Evolutionary conservation across 352 stramenopile genomes (phyloP), one percentile per base, ranked within the genome.

Genomic region (Phytopythium boreale): DNA sequence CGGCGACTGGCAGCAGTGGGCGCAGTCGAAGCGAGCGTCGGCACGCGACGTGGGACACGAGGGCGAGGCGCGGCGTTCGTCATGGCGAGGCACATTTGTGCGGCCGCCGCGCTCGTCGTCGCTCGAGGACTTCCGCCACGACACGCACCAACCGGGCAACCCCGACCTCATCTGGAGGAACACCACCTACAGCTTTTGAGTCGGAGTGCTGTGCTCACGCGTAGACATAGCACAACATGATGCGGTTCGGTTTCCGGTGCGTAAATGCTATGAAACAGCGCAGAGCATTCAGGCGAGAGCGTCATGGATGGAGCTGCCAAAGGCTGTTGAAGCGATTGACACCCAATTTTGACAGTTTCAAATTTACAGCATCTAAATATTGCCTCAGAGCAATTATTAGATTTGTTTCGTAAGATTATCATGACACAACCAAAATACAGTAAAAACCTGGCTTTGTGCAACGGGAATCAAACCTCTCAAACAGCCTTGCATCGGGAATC

Each of bases 121-220:
- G 11, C 64, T 71, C 31, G 37, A 69, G 36, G 64, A 75, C 43
- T 71, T 71, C 39, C 68, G 68, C 37, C 64, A 69, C 53, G 68
- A 75, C 49, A 41, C 66, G 29, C 64, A 75, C 58, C 52, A 67
- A 44, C 59, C 59, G 46, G 37, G 55, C 49, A 47, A 64, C 46
- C 50, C 37, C 26, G 61, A 43, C 41, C 14, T 37, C 2, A 62
- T 62, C 56, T 43, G 27, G 39, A 53, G 56, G 56, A 52, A 24
- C 41, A 43, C 26, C 26, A 27, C 56, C 26, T 62, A 62, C 41
- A 62, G 56, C 41, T 53, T 62, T 24, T 62, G 43, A 44, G 11
- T 39, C 11, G 34, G 31, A 36, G 8, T 8, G 31, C 3, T 8
- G 6, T 15, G 7, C 34, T 14, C 34, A 10, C 1, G 34, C 34